These are phyloP conservation scores for Zymoseptoria passerinii DNA, from an alignment of 2,329 filamentous ascomycete species.

Conservation along the genomic window DNA sequence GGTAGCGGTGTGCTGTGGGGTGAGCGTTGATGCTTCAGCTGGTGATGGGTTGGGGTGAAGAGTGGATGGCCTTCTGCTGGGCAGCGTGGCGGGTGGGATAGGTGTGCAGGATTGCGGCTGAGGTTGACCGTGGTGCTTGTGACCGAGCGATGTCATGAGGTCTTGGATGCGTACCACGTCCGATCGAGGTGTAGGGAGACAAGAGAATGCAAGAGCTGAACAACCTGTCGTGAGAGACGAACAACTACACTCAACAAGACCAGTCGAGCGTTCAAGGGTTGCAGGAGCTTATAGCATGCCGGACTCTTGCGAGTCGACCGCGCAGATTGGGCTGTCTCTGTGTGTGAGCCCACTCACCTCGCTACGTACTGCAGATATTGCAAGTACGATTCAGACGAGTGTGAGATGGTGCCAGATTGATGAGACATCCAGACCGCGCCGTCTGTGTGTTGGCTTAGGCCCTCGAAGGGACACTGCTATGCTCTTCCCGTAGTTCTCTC, in stretches of 20 bases:
- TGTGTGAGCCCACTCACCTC: conserved; percentile 44
- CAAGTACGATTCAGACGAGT: conserved; percentile 52
- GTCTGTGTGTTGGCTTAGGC: conserved; percentile 41
- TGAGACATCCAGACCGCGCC: conserved; percentile 25
- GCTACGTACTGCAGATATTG: conserved; percentile 37
- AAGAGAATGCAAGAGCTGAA: conserved; percentile 17
- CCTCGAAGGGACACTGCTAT: conserved; percentile 14
- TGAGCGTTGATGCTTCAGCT: conserved; percentile 29
- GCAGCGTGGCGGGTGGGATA: conserved; percentile 39
- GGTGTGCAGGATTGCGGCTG: conserved; percentile 42
- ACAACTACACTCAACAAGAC: conserved; percentile 6
- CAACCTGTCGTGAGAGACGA: conserved; percentile 21
- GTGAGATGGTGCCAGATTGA: conserved; percentile 30
- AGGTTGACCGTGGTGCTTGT: conserved; percentile 5
- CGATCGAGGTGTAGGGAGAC: conserved; percentile 11
- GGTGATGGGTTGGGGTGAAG: conserved; percentile 41
- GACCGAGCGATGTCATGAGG: conserved; percentile 2
- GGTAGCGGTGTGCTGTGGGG: conserved; percentile 46
- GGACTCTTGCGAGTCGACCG: conserved; percentile 10
- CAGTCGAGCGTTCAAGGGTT: conserved; percentile 15
- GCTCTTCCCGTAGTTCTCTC: conserved; percentile 16
- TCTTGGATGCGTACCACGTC: conserved; percentile 18
- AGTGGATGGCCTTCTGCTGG: conserved; percentile 32
- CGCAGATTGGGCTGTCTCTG: conserved; percentile 33
- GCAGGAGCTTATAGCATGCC: conserved; percentile 28